Base-by-base conservation (phyloP, 257 asterid genomes). In the Solanum commersonii region DNA sequence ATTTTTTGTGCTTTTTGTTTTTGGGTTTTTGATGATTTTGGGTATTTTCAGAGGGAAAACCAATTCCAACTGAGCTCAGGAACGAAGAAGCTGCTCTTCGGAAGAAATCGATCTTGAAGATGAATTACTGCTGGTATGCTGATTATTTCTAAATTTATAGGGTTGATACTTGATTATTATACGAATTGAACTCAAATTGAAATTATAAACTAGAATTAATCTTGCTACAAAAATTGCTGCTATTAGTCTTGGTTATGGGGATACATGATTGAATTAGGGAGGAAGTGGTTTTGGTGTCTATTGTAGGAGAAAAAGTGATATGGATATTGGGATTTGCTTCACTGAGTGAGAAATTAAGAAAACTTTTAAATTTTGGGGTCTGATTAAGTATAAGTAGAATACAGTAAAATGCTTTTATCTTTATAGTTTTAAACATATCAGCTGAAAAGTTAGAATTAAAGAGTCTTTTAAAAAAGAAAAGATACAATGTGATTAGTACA, bases 11-110 rank as follows among this genome's bases (percentile, higher is more conserved):
- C 73, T 65, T 65, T 40, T 78, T 13, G 14, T 10, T n/a, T 12
- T 31, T 31, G n/a, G 11, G 12, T 15, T 71, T 71, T 71, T 15
- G 73, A 38, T 40, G 83, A 23, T 76, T 84, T 29, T 25, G 88
- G 70, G 25, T 60, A 23, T 25, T 90, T 49, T 52, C 91, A 95
- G 99, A 95, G 96, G 98, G 98, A 76, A 97, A 95, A 89, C 98
- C 99, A 18, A 97, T 97, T 87, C 99, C 99, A 16, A 97, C 98
- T 70, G 99, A 97, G 95, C 98, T 97, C 87, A 91, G 98, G 85
- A 96, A 97, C 63, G 98, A 97, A 89, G 99, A 97, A 90, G 96
- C 96, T 1, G 98, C 97, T 10, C 97, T 97, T 84, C 96, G 99
- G 70, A 92, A 88, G 96, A 96, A 94, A 97, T 97, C 34, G 98